phyloP scores from a whole-genome alignment of 2,329 filamentous ascomycete genomes.

The Penicillium sp. region DNA sequence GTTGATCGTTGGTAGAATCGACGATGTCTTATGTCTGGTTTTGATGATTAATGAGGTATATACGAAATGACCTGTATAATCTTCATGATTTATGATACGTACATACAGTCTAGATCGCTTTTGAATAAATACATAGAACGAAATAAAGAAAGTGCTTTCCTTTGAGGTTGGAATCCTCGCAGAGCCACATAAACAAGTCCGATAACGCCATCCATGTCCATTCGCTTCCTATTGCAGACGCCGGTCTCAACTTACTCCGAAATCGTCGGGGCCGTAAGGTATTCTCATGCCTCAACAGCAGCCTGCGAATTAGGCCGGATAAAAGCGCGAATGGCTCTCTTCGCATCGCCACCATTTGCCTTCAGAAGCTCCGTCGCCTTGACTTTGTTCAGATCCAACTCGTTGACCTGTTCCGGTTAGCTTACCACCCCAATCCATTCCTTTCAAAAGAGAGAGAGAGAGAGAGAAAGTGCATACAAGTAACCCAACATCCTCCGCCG shows the following conservation, averaged over 20 bases:
- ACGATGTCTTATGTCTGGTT: not conserved
- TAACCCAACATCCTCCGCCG: constrained; percentile 51
- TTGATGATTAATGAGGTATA: not conserved
- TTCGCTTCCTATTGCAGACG: not conserved
- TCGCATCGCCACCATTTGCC: constrained; percentile 51
- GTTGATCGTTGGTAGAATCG: not conserved
- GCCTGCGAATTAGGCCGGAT: constrained; percentile 31
- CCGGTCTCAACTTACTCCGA: not conserved
- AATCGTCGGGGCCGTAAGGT: not conserved
- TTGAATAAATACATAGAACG: not conserved
- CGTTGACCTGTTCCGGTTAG: constrained; percentile 41
- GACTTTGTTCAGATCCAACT: constrained; percentile 51
- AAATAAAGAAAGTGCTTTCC: not conserved
- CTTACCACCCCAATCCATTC: not conserved
- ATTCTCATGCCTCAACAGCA: constrained; percentile 20
- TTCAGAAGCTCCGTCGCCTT: constrained; percentile 55
- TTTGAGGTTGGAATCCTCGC: not conserved
- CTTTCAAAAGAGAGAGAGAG: not conserved
- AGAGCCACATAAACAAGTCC: not conserved
- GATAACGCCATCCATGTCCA: not conserved
- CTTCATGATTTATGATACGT: not conserved
- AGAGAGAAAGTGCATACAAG: constrained; percentile 41
- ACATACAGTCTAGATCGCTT: not conserved
- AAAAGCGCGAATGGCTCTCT: constrained; percentile 48
- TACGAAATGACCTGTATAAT: not conserved